Conservation (phyloP, 2,329 filamentous ascomycete genomes). For the Rhinocladiella similis region DNA sequence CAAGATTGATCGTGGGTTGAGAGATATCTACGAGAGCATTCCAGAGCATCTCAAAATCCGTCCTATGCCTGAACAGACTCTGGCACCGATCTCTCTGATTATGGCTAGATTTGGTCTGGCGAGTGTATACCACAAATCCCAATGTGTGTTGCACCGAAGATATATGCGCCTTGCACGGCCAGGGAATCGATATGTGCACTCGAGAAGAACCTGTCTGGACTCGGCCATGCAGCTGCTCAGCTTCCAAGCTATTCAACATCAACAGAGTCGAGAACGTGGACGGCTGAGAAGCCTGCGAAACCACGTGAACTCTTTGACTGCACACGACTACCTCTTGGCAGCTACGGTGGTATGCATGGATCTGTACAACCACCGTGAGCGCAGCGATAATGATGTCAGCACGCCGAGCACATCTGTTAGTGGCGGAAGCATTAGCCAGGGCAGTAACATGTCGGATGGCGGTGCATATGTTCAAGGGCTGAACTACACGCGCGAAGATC, state of each 20-base stretch:
- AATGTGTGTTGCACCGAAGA: conserved; percentile 85
- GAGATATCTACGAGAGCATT: conserved; percentile 62
- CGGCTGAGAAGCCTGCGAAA: conserved; percentile 72
- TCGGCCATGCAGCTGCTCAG: conserved; percentile 78
- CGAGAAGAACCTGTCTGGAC: conserved; percentile 79
- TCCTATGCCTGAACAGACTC: conserved; percentile 69
- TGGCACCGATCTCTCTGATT: conserved; percentile 68
- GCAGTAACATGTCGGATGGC: conserved; percentile 22
- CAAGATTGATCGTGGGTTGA: conserved; percentile 59
- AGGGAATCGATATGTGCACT: conserved; percentile 80
- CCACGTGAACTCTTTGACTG: conserved; percentile 76
- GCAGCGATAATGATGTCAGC: conserved; percentile 47
- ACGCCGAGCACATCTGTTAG: conserved; percentile 37
- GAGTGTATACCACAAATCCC: conserved; percentile 82
- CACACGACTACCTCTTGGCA: conserved; percentile 81
- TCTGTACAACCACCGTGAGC: conserved; percentile 61
- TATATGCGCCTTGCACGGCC: conserved; percentile 77
- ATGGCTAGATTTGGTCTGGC: conserved; percentile 83
- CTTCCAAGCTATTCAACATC: conserved; percentile 73
- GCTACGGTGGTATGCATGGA: conserved; percentile 84
- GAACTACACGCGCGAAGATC: conserved; percentile 58
- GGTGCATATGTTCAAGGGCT: conserved; percentile 24
- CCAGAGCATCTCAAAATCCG: conserved; percentile 78
- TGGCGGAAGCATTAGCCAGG: conserved; percentile 26
- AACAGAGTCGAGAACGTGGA: conserved; percentile 71